Evolutionary conservation across 345 rosid genomes (phyloP).

Genomic region (Eucalyptus curtisii): DNA sequence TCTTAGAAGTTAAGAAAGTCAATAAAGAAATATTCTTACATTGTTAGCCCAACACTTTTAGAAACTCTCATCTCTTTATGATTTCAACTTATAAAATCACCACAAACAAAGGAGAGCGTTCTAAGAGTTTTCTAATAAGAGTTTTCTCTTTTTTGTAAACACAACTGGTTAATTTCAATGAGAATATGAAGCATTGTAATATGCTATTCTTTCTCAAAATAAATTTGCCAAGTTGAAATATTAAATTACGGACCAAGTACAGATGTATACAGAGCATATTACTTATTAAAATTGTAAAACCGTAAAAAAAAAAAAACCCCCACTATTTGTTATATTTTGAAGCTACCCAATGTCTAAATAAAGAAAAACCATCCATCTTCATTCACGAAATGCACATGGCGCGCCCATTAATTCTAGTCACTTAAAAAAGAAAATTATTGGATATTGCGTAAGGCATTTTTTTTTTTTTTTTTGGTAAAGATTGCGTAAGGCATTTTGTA

Average conservation of each 20-base stretch:
- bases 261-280: not conserved
- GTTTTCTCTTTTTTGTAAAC: not conserved
- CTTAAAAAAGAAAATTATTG: not conserved
- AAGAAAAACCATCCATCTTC: not conserved
- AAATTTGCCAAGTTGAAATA: not conserved
- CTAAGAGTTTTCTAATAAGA: not conserved
- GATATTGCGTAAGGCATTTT: not conserved
- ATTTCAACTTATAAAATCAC: not conserved
- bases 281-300: not conserved
- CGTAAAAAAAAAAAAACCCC: too few species aligned
- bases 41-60: not conserved
- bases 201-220: not conserved
- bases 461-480: too few species aligned
- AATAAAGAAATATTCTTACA: not conserved
- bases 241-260: not conserved
- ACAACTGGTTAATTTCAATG: not conserved
- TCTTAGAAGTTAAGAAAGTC: not conserved
- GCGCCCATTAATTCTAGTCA: not conserved
- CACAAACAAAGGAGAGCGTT: not conserved
- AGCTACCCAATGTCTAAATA: not conserved
- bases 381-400: not conserved
- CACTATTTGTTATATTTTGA: not conserved
- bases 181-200: not conserved
- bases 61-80: not conserved
- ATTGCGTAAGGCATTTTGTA: not conserved